A percentile compares a stretch with the other conserved stretches of the same genome.
Conservation (phyloP, 2,329 filamentous ascomycete species). For the Pseudocercospora crystallina region DNA sequence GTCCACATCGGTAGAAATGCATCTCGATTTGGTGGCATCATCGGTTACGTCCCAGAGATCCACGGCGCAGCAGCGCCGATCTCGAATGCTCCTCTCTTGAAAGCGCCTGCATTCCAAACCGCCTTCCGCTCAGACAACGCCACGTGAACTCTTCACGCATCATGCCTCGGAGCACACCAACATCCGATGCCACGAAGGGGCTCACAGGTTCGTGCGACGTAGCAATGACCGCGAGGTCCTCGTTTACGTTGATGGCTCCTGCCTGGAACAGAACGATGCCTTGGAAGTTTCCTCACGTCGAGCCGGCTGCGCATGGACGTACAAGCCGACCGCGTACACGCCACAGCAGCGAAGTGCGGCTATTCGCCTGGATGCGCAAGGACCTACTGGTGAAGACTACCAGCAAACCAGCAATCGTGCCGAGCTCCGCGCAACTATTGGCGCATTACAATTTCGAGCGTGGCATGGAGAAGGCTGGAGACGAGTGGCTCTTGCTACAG, state of each 20-base stretch:
- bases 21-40: too few species aligned
- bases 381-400: not conserved
- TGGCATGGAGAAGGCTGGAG: constrained; percentile 4
- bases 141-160: constrained; percentile 3
- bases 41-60: too few species aligned
- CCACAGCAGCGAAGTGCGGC: not conserved
- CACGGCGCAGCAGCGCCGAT: too few species aligned
- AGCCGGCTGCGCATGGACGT: not conserved
- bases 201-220: constrained; percentile 1
- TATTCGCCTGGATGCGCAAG: not conserved
- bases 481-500: constrained; percentile 1
- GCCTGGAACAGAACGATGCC: constrained; percentile 2
- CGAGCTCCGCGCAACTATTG: constrained; percentile 7
- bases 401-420: constrained; percentile 7
- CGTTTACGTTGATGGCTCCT: constrained; percentile 2
- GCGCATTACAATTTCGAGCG: constrained; percentile 2
- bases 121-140: not conserved
- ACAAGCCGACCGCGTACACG: not conserved
- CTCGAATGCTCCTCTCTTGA: too few species aligned
- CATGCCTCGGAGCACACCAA: not conserved
- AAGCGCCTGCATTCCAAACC: not conserved
- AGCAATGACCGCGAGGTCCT: constrained; percentile 1
- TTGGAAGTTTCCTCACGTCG: not conserved
- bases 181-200: not conserved
- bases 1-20: too few species aligned